These are phyloP conservation scores for Lactarius akahatsu DNA, from an alignment of 768 basidiomycete genomes.

Conservation along the genomic window DNA sequence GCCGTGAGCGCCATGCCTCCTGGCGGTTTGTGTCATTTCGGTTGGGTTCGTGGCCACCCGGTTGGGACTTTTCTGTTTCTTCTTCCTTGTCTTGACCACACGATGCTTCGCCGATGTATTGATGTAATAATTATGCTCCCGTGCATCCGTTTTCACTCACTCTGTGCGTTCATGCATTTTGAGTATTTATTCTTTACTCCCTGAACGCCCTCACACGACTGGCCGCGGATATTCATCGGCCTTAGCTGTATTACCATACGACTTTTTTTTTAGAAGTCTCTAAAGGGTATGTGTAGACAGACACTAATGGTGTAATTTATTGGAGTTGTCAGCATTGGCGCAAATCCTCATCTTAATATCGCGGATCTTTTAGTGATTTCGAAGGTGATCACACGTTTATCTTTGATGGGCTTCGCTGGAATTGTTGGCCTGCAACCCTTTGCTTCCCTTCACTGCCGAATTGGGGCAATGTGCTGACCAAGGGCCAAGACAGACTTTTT, in stretches of 20 bases:
- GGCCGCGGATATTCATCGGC: slow-evolving; percentile 24
- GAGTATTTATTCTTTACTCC: slow-evolving; percentile 25
- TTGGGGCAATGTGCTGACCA: slow-evolving; percentile 7
- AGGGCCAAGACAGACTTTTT: background rate
- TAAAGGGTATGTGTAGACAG: slow-evolving; percentile 27
- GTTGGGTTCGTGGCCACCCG: background rate
- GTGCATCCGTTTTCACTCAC: slow-evolving; percentile 6
- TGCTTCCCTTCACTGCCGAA: slow-evolving; percentile 10
- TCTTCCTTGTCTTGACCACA: background rate
- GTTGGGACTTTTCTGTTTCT: background rate
- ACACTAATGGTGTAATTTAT: slow-evolving; percentile 28
- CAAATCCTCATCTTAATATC: slow-evolving; percentile 23
- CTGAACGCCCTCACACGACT: slow-evolving; percentile 13
- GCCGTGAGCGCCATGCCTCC: slow-evolving; percentile 16
- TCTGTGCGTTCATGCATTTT: slow-evolving; percentile 12
- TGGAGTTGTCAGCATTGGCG: slow-evolving; percentile 23
- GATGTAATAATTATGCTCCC: slow-evolving; percentile 27
- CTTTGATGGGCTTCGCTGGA: slow-evolving; percentile 22
- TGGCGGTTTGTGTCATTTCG: background rate
- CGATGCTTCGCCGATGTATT: slow-evolving; percentile 23
- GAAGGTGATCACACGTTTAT: slow-evolving; percentile 9
- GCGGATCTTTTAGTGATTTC: slow-evolving; percentile 22
- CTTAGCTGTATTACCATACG: slow-evolving; percentile 25
- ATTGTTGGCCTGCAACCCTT: background rate
- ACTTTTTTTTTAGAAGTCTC: slow-evolving; percentile 28